Evolutionary conservation across 345 rosid genomes (phyloP).

Genomic region (Turritis glabra): DNA sequence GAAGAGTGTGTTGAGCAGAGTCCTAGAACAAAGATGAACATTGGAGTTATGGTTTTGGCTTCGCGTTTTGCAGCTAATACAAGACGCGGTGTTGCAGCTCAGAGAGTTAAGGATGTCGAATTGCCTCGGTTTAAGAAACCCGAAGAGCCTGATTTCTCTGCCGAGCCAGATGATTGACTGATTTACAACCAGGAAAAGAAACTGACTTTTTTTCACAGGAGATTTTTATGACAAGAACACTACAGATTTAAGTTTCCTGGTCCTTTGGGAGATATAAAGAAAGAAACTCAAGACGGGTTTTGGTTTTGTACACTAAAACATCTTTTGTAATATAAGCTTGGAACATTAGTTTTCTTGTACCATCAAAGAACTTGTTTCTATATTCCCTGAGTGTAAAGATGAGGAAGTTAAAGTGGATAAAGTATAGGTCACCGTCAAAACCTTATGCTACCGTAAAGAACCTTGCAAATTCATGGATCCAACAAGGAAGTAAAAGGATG

Average conservation of each 20-base stretch:
- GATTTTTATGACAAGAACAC: conserved; percentile 21
- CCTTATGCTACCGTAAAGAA: background rate
- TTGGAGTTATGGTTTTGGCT: conserved; percentile 61
- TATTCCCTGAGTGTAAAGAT: background rate
- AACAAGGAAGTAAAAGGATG: background rate
- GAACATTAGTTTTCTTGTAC: background rate
- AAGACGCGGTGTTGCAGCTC: conserved; percentile 60
- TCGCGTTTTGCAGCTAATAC: conserved; percentile 78
- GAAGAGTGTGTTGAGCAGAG: conserved; percentile 24
- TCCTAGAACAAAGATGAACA: conserved; percentile 43
- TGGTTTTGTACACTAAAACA: conserved; percentile 24
- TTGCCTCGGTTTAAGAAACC: conserved; percentile 68
- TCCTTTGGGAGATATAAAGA: conserved; percentile 3
- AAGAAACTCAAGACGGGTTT: background rate
- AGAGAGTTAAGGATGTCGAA: conserved; percentile 51
- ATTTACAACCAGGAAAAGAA: background rate
- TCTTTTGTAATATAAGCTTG: conserved; percentile 20
- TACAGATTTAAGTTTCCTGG: background rate
- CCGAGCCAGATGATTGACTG: conserved; percentile 49
- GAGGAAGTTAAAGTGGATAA: background rate
- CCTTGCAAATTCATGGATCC: background rate
- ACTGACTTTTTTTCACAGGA: conserved; percentile 8
- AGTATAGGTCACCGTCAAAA: background rate
- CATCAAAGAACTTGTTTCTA: background rate
- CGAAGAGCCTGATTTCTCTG: conserved; percentile 80